phyloP scores from a whole-genome alignment of 164 flowering plant genomes.

The Tetrastigma voinierianum region DNA sequence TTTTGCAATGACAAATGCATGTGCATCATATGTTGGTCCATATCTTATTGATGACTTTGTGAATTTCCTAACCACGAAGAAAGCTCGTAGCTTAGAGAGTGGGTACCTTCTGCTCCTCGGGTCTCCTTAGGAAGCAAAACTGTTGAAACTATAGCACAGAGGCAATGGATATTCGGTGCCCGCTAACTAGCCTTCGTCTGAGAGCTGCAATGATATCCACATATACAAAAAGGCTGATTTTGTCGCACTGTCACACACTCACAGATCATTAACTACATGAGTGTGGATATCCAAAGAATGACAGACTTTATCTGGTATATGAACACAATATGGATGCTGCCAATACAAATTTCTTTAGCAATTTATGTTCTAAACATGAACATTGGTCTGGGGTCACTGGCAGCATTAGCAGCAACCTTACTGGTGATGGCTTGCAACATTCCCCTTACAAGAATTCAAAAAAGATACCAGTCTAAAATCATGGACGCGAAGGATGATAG shows the following conservation, averaged over 20 bases:
- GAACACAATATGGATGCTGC: slow-evolving; percentile 82
- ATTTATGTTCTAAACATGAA: slow-evolving; percentile 55
- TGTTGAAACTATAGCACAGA: slow-evolving; percentile 74
- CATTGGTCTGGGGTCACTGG: slow-evolving; percentile 66
- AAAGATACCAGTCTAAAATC: slow-evolving; percentile 62
- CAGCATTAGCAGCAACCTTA: slow-evolving; percentile 69
- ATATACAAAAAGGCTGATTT: slow-evolving; percentile 74
- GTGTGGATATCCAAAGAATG: slow-evolving; percentile 86
- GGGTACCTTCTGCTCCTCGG: slow-evolving; percentile 79
- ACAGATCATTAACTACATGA: slow-evolving; percentile 88
- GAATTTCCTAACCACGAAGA: slow-evolving; percentile 46
- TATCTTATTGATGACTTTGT: slow-evolving; percentile 81
- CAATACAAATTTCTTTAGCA: slow-evolving; percentile 82
- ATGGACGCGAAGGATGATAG: slow-evolving; percentile 84
- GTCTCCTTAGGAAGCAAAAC: slow-evolving; percentile 76
- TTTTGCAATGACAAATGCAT: slow-evolving; percentile 69
- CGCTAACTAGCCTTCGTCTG: slow-evolving; percentile 80
- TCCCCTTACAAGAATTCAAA: slow-evolving; percentile 74
- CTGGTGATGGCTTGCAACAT: slow-evolving; percentile 72
- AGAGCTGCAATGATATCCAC: slow-evolving; percentile 75
- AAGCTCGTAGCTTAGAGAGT: slow-evolving; percentile 29
- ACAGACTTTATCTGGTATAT: slow-evolving; percentile 82
- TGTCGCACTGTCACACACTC: slow-evolving; percentile 77
- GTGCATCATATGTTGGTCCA: slow-evolving; percentile 83
- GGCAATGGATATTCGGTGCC: slow-evolving; percentile 99